Evolutionary conservation across 1,284 basidiomycete genomes (phyloP), one percentile per base, ranked within the genome.

Genomic region (Cutaneotrichosporon sp.): DNA sequence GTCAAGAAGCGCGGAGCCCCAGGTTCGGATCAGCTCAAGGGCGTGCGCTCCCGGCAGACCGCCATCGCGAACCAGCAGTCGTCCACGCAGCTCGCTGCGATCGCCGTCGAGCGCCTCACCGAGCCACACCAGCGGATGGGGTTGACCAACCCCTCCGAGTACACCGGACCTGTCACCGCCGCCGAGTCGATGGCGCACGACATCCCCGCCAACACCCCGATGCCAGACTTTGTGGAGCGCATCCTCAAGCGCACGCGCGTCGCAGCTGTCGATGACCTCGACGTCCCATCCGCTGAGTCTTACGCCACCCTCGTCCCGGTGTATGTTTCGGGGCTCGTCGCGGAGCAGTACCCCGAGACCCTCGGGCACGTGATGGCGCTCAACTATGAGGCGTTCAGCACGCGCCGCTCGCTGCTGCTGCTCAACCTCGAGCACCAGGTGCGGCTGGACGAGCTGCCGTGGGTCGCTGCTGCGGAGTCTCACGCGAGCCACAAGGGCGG

Each of bases 361-460:
- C 52, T 62, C 9, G 56, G 52, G 7, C 45, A 27, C 14, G 31
- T 62, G 25, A 62, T 62, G 60, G 60, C 60, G 2, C 27, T 38
- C 11, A 54, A 57, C 45, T 58, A 58, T 25, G 34, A 38, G 16
- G 60, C 56, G 2, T 62, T 62, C 29, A 36, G 43, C 6, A 49
- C 47, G 31, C 60, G 60, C 22, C 50, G 60, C 11, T 58, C 56
- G 18, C 45, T 62, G 6, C 46, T 62, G 5, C 60, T 62, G 3
- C 46, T 58, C 29, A 33, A 58, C 43, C 56, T 58, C 3, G 34
- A 47, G 36, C 56, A 62, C 46, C 60, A 62, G n/a, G 60, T 62
- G 3, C 56, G 60, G 20, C 16, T 49, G 36, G 43, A 45, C 18
- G 60, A 62, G 36, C 60, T 62, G 2, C 60, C 60, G 18, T 62